phyloP scores from a whole-genome alignment of 768 basidiomycete genomes.

The Gautieria morchelliformis region DNA sequence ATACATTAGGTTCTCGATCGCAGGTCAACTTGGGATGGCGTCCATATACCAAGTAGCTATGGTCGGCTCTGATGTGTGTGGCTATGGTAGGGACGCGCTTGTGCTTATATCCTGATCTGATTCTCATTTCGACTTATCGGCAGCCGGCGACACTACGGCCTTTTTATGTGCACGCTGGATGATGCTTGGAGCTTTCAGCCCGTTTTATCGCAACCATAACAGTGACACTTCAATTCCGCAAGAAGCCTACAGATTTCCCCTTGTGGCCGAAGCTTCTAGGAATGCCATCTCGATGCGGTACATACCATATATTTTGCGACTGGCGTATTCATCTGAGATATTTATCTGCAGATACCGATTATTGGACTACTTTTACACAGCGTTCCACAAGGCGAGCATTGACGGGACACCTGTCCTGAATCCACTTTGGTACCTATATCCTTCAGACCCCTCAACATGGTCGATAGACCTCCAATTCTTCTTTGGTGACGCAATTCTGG shows the following conservation, averaged over 20 bases:
- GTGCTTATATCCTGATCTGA: neutral
- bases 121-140: conserved; percentile 29
- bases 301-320: conserved; percentile 62
- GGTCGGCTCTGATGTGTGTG: conserved; percentile 73
- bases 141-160: conserved; percentile 63
- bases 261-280: conserved; percentile 68
- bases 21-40: conserved; percentile 72
- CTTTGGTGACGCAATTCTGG: conserved; percentile 58
- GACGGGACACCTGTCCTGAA: conserved; percentile 61
- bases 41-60: conserved; percentile 83
- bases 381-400: conserved; percentile 59
- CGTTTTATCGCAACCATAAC: conserved; percentile 80
- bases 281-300: conserved; percentile 67
- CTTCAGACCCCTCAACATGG: conserved; percentile 54
- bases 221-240: conserved; percentile 56
- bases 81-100: conserved; percentile 32
- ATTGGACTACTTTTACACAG: conserved; percentile 28
- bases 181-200: conserved; percentile 58
- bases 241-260: conserved; percentile 75
- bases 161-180: conserved; percentile 82
- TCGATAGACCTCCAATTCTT: conserved; percentile 60
- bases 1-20: conserved; percentile 54
- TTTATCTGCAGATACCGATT: neutral
- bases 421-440: conserved; percentile 73
- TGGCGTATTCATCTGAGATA: conserved; percentile 42